These are phyloP conservation scores for Nemania sp. DNA, from an alignment of 2,329 filamentous ascomycete genomes.

Conservation along the genomic window DNA sequence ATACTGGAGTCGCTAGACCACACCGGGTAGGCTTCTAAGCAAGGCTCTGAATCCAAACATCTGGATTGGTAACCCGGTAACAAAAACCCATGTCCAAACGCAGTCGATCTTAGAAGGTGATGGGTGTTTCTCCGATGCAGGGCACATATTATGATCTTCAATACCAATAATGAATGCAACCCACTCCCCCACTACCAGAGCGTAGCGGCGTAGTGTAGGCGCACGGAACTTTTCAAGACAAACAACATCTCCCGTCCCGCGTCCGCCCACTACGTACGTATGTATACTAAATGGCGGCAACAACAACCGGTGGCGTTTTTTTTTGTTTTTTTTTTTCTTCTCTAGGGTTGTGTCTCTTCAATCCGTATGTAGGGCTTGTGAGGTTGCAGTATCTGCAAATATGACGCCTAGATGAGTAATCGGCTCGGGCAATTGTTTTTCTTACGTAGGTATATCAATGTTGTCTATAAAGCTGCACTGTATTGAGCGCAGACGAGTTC, in stretches of 20 bases:
- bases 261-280: not conserved
- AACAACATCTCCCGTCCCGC: not conserved
- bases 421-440: too few relatives aligned
- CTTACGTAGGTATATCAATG: not conserved
- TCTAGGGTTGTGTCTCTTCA: too few relatives aligned
- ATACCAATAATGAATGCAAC: conserved; percentile 19
- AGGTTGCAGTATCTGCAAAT: not conserved
- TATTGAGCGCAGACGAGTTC: not conserved
- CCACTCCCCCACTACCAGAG: conserved; percentile 26
- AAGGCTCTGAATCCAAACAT: not conserved
- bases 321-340: too few relatives aligned
- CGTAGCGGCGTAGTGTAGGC: not conserved
- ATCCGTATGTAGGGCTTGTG: too few relatives aligned
- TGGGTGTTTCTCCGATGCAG: conserved; percentile 1
- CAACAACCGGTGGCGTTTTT: not conserved
- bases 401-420: too few relatives aligned
- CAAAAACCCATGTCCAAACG: not conserved
- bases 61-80: conserved; percentile 5
- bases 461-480: not conserved
- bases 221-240: conserved; percentile 13
- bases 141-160: conserved; percentile 33
- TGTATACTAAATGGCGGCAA: not conserved
- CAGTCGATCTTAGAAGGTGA: conserved; percentile 11
- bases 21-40: not conserved
- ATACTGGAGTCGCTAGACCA: not conserved